Conservation (phyloP, 164 flowering plant species). For the Cinnamomum micranthum region DNA sequence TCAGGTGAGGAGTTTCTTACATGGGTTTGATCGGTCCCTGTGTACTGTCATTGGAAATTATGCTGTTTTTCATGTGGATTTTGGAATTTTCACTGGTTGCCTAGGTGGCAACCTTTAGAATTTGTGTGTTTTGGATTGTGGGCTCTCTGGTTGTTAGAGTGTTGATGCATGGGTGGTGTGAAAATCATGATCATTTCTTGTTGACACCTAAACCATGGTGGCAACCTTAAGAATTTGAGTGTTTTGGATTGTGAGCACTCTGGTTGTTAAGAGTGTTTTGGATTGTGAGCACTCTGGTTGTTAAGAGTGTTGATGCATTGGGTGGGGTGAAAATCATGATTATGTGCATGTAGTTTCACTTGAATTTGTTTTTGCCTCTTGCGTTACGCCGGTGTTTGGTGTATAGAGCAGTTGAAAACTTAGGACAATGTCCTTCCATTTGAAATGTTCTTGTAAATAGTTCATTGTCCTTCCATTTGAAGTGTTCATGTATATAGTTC, state of each 20-base stretch:
- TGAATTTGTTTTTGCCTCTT: neutral
- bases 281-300: neutral
- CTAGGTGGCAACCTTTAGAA: neutral
- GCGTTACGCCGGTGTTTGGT: neutral
- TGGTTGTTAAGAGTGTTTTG: neutral
- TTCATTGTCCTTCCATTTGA: neutral
- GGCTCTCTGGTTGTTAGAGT: too few relatives aligned
- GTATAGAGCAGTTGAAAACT: neutral
- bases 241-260: neutral
- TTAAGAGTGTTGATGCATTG: neutral
- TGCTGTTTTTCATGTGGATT: neutral
- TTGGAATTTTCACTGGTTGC: neutral
- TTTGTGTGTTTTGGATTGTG: neutral
- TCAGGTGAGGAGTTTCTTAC: conserved; percentile 37
- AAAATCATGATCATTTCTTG: neutral
- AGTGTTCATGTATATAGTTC: neutral
- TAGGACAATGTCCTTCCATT: neutral
- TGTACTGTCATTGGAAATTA: too few relatives aligned
- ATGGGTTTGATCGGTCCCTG: neutral
- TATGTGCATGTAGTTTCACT: neutral
- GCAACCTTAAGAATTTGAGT: neutral
- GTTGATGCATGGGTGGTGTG: neutral
- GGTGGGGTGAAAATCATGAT: neutral
- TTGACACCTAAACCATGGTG: too few relatives aligned
- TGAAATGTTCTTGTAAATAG: neutral